Evolutionary conservation across 2,329 filamentous ascomycete species (phyloP).

Genomic region (Trichoderma afroharzianum): DNA sequence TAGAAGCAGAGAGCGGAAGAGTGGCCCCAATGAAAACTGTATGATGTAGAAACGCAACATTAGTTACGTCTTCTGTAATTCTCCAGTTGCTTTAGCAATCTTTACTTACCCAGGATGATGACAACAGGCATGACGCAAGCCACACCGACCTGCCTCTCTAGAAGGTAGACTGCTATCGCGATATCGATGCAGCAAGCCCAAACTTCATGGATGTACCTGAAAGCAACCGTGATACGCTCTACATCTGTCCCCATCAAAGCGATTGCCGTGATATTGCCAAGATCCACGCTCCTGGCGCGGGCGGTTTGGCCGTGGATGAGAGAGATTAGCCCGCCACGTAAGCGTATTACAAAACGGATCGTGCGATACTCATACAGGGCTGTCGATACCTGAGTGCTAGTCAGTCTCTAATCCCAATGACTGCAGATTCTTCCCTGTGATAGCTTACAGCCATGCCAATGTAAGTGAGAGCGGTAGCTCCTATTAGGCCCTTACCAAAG

Average conservation of each 20-base stretch:
- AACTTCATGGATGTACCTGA: neutral
- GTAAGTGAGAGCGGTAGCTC: neutral
- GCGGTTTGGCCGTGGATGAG: neutral
- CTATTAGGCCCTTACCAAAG: neutral
- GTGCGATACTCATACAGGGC: neutral
- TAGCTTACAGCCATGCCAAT: neutral
- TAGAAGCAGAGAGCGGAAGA: neutral
- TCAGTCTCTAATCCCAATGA: neutral
- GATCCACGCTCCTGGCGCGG: neutral
- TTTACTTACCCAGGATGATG: neutral
- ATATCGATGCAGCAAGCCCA: neutral
- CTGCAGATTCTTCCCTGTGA: neutral
- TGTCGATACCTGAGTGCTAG: neutral
- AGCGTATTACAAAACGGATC: neutral
- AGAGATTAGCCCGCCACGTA: neutral
- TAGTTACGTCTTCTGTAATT: neutral
- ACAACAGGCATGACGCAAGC: neutral
- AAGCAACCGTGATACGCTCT: neutral
- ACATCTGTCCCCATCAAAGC: neutral
- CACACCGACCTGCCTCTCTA: neutral
- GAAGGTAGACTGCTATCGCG: neutral
- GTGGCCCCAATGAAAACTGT: neutral
- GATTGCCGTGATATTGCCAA: neutral
- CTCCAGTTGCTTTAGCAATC: neutral
- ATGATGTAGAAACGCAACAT: neutral